Evolutionary conservation across 2,329 filamentous ascomycete genomes (phyloP).

Genomic region (Cercospora sojina): DNA sequence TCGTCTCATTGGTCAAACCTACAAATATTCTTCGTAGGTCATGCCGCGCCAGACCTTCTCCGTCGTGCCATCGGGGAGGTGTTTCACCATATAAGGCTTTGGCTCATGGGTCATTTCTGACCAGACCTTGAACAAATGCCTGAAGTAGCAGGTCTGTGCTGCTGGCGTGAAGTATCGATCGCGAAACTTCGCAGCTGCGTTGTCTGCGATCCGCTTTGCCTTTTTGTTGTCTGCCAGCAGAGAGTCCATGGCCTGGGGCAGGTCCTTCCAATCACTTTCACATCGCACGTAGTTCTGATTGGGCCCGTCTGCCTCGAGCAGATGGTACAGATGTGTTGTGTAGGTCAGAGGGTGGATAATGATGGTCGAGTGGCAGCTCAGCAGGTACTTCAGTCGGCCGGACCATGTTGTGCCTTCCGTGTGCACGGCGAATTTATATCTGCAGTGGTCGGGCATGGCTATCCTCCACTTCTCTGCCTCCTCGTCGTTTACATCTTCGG

Average conservation of each 20-base stretch:
- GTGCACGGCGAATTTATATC: constrained; percentile 36
- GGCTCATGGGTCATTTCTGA: constrained; percentile 33
- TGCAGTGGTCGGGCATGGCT: constrained; percentile 37
- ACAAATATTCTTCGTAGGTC: constrained; percentile 35
- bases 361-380: constrained; percentile 37
- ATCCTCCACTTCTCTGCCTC: constrained; percentile 30
- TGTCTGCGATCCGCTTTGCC: constrained; percentile 31
- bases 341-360: constrained; percentile 35
- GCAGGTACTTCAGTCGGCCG: constrained; percentile 38
- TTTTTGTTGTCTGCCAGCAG: constrained; percentile 28
- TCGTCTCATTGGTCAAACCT: constrained; percentile 8
- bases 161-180: constrained; percentile 31
- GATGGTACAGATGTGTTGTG: constrained; percentile 36
- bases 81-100: constrained; percentile 24
- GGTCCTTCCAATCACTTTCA: constrained; percentile 35
- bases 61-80: constrained; percentile 22
- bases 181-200: constrained; percentile 27
- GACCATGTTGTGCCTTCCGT: constrained; percentile 40
- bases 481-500: constrained; percentile 29
- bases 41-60: constrained; percentile 31
- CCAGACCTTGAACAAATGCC: constrained; percentile 36
- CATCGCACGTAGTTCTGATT: constrained; percentile 37
- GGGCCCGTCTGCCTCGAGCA: constrained; percentile 31
- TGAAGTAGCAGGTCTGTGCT: constrained; percentile 38
- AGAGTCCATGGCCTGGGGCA: constrained; percentile 30